Conservation (phyloP, 2,329 filamentous ascomycete genomes). For the Aphanocladium album region DNA sequence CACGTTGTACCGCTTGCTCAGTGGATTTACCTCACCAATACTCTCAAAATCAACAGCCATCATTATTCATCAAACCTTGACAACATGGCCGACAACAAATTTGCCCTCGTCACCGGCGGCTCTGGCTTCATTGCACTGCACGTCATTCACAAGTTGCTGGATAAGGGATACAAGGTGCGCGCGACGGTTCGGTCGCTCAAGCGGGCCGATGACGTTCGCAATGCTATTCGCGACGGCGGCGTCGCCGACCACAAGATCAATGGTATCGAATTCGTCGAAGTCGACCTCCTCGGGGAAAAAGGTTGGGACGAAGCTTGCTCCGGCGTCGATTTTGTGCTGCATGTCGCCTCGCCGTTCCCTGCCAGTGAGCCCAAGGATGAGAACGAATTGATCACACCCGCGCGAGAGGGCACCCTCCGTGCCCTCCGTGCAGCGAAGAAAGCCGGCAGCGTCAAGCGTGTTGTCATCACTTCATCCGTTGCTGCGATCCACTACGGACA, state of each 20-base stretch:
- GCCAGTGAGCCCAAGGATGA: constrained; percentile 13
- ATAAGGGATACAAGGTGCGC: constrained; percentile 17
- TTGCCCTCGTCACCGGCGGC: constrained; percentile 21
- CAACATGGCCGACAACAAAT: constrained; percentile 1
- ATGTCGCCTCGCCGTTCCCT: constrained; percentile 31
- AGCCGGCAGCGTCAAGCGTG: constrained; percentile 16
- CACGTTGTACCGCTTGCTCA: background rate
- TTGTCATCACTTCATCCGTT: constrained; percentile 17
- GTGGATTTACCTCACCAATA: background rate
- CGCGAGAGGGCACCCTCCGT: constrained; percentile 18
- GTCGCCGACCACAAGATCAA: constrained; percentile 14
- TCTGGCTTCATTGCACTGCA: constrained; percentile 21
- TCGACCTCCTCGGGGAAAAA: constrained; percentile 23
- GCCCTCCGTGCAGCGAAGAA: constrained; percentile 15
- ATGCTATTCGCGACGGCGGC: constrained; percentile 12
- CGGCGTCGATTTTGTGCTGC: constrained; percentile 27
- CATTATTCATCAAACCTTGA: background rate
- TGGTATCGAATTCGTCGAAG: constrained; percentile 23
- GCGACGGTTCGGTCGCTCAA: constrained; percentile 15
- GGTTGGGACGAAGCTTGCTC: constrained; percentile 25
- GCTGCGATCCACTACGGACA: constrained; percentile 6
- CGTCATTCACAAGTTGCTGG: constrained; percentile 19
- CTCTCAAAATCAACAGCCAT: background rate
- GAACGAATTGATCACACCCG: constrained; percentile 17
- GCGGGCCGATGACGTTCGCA: constrained; percentile 16